Evolutionary conservation across 345 rosid species (phyloP).

Genomic region (Salix arbutifolia): DNA sequence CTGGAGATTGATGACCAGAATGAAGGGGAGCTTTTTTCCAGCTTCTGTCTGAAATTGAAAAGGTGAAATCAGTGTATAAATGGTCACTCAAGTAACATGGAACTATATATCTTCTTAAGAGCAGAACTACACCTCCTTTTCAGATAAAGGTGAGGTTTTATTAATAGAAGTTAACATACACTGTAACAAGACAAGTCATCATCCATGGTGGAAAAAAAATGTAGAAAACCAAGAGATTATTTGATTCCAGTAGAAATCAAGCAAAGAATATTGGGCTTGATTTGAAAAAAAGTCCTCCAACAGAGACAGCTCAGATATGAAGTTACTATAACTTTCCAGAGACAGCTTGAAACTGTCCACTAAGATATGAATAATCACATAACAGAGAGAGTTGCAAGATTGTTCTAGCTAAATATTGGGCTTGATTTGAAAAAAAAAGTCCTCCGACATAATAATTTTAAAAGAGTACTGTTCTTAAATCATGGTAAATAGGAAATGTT

Average conservation of each 20-base stretch:
- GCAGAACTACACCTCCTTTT: neutral
- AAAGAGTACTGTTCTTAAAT: neutral
- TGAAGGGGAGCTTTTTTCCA: conserved; percentile 87
- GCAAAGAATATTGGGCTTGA: too few species aligned
- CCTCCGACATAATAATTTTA: neutral
- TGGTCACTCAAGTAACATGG: neutral
- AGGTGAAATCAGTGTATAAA: conserved; percentile 4
- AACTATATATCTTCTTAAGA: neutral
- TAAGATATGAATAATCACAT: neutral
- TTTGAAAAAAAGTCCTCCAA: too few species aligned
- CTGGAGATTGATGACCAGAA: conserved; percentile 86
- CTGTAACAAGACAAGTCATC: neutral
- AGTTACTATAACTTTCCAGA: neutral
- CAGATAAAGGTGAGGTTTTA: neutral
- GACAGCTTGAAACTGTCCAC: neutral
- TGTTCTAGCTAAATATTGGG: neutral
- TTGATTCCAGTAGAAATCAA: neutral
- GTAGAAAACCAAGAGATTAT: neutral
- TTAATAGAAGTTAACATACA: neutral
- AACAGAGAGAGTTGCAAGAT: neutral
- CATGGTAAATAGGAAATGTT: neutral
- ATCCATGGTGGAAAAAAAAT: neutral
- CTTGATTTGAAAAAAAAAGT: neutral
- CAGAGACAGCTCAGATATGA: neutral
- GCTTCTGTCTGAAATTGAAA: conserved; percentile 64